A percentile compares a stretch with the other conserved stretches of the same genome.
Conservation (phyloP, 108 stramenopile species). For the Skeletonema costatum region DNA sequence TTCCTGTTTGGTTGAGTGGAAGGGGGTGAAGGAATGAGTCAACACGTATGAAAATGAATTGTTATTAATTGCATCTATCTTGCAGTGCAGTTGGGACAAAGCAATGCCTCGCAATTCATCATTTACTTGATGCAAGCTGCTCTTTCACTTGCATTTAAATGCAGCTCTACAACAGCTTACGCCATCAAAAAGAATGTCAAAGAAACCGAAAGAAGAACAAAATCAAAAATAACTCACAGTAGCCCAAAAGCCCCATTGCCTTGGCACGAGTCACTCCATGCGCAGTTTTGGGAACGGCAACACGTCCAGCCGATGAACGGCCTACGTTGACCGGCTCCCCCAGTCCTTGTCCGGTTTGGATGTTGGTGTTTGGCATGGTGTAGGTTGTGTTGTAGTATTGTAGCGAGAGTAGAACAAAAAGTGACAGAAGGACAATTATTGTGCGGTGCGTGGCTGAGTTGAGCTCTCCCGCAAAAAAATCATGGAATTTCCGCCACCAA, state of each 20-base stretch:
- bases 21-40: too few relatives aligned
- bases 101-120: not conserved
- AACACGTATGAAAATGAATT: too few relatives aligned
- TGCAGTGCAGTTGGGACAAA: too few relatives aligned
- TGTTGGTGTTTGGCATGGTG: constrained; percentile 51
- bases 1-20: constrained; percentile 9
- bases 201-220: not conserved
- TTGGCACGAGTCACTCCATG: constrained; percentile 54
- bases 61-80: too few relatives aligned
- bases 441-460: too few relatives aligned
- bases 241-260: constrained; percentile 59
- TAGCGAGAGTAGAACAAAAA: too few relatives aligned
- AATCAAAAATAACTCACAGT: constrained; percentile 13
- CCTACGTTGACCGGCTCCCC: constrained; percentile 87
- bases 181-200: not conserved
- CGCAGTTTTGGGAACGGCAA: constrained; percentile 60
- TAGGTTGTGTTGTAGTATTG: too few relatives aligned
- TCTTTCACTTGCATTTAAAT: not conserved
- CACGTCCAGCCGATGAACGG: constrained; percentile 33
- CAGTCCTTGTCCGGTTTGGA: constrained; percentile 83
- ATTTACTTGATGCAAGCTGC: not conserved
- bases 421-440: too few relatives aligned
- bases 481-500: too few relatives aligned
- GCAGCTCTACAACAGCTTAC: not conserved
- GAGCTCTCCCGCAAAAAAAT: too few relatives aligned